These are phyloP conservation scores for Parasitella parasitica DNA, from an alignment of 371 early-diverging fungal species.

Conservation along the genomic window DNA sequence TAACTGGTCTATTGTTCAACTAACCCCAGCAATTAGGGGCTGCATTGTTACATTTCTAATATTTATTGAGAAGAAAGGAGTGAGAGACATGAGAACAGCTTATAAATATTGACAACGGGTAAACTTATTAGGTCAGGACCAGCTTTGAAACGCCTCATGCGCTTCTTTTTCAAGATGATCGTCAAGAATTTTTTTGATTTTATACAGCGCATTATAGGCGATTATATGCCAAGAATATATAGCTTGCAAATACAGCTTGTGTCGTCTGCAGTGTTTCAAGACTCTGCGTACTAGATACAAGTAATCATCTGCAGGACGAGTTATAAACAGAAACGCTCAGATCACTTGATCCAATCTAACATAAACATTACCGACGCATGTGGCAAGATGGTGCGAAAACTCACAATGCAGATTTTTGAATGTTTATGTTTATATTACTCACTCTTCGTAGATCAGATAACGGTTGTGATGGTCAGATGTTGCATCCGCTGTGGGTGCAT, in stretches of 20 bases:
- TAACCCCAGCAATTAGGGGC: background rate
- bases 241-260: background rate
- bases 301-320: too few relatives aligned
- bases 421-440: background rate
- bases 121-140: background rate
- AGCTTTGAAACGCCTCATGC: background rate
- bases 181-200: background rate
- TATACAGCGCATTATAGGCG: background rate
- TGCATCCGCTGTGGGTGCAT: background rate
- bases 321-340: too few relatives aligned
- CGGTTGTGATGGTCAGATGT: background rate
- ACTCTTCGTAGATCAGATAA: background rate
- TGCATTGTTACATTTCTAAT: background rate
- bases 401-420: background rate
- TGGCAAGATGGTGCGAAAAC: background rate
- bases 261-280: background rate
- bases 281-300: background rate
- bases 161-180: background rate
- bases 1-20: background rate
- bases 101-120: background rate
- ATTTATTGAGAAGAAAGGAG: background rate
- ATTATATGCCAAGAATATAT: background rate
- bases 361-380: background rate
- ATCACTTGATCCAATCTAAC: background rate
- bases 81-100: background rate